These are phyloP conservation scores for Chaetomium strumarium DNA, from an alignment of 2,329 filamentous ascomycete species.

Conservation along the genomic window DNA sequence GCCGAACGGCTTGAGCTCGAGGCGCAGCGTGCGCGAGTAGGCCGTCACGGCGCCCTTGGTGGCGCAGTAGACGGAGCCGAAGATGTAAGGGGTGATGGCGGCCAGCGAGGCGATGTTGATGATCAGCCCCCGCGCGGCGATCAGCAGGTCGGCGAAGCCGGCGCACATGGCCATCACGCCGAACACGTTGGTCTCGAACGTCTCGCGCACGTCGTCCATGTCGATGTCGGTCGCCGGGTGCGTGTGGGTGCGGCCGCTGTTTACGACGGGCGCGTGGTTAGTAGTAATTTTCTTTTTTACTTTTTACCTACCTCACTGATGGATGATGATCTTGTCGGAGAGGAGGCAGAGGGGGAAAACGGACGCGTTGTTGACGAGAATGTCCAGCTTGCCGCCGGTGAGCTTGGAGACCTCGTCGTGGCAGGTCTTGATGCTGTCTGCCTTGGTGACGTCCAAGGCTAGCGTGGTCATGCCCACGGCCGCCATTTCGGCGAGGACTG, in stretches of 20 bases:
- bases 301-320: not conserved
- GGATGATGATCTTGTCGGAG: not conserved
- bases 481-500: slow-evolving; percentile 42
- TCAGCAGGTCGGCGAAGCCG: slow-evolving; percentile 44
- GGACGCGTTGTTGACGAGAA: slow-evolving; percentile 56
- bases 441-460: slow-evolving; percentile 48
- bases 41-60: slow-evolving; percentile 48
- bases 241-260: slow-evolving; percentile 46
- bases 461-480: slow-evolving; percentile 44
- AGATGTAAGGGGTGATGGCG: slow-evolving; percentile 46
- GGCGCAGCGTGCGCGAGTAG: slow-evolving; percentile 48
- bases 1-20: slow-evolving; percentile 48
- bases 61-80: slow-evolving; percentile 49
- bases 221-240: slow-evolving; percentile 48
- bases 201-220: slow-evolving; percentile 46
- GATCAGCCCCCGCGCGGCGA: slow-evolving; percentile 45
- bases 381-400: slow-evolving; percentile 49
- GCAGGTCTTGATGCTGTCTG: slow-evolving; percentile 44
- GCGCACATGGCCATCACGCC: slow-evolving; percentile 51
- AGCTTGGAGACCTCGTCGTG: slow-evolving; percentile 41
- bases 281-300: not conserved
- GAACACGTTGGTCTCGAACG: slow-evolving; percentile 54
- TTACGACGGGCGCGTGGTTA: too few relatives aligned
- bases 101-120: slow-evolving; percentile 51
- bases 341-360: slow-evolving; percentile 14